phyloP scores from a whole-genome alignment of 2,329 filamentous ascomycete genomes.

The Cercospora sp. region DNA sequence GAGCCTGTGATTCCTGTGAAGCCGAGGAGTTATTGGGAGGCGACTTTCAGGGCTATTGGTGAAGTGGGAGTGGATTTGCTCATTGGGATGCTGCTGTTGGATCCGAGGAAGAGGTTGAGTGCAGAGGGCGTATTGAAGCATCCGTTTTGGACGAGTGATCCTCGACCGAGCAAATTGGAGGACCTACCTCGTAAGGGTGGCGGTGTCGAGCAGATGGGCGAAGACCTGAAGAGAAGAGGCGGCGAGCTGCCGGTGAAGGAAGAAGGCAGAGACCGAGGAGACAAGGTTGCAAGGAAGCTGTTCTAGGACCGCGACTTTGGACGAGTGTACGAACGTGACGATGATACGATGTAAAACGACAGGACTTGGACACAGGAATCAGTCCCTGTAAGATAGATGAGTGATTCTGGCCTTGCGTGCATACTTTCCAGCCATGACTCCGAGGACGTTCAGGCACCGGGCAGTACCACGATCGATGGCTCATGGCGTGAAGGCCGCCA shows the following conservation, averaged over 20 bases:
- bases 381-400: neutral
- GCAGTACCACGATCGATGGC: neutral
- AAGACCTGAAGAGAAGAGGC: slow-evolving; percentile 75
- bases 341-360: neutral
- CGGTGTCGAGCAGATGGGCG: slow-evolving; percentile 73
- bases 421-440: neutral
- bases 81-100: slow-evolving; percentile 78
- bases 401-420: neutral
- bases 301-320: neutral
- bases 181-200: slow-evolving; percentile 77
- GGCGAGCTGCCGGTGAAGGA: slow-evolving; percentile 65
- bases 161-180: slow-evolving; percentile 77
- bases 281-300: slow-evolving; percentile 74
- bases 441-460: neutral
- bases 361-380: neutral
- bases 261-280: slow-evolving; percentile 54
- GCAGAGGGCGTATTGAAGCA: slow-evolving; percentile 78
- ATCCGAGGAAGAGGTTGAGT: slow-evolving; percentile 81
- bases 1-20: slow-evolving; percentile 60
- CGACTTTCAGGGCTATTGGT: slow-evolving; percentile 77
- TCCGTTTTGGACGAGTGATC: slow-evolving; percentile 81
- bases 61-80: slow-evolving; percentile 82
- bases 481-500: neutral
- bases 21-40: slow-evolving; percentile 70
- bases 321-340: slow-evolving; percentile 1